Percentiles rank a stretch among this genome's conserved stretches.
phyloP scores from a whole-genome alignment of 2,329 filamentous ascomycete genomes.

The Elsinoe ampelina region DNA sequence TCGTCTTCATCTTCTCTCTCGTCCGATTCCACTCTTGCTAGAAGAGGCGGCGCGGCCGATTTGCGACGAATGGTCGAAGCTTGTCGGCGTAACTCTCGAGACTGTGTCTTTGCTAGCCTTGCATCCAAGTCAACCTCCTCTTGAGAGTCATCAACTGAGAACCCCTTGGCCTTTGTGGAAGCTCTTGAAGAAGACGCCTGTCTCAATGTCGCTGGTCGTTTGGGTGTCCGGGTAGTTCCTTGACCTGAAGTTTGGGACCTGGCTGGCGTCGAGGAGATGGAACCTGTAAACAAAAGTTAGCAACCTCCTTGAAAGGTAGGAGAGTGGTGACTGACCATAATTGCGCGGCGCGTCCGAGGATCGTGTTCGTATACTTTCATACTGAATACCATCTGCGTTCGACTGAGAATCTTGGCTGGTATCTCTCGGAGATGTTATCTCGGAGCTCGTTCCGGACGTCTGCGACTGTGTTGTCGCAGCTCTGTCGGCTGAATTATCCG shows the following conservation, averaged over 20 bases:
- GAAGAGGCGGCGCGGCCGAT: conserved; percentile 34
- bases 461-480: not conserved
- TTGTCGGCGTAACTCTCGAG: conserved; percentile 36
- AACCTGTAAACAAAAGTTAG: not conserved
- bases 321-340: conserved; percentile 25
- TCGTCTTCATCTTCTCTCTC: conserved; percentile 36
- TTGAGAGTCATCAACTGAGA: conserved; percentile 82
- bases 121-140: conserved; percentile 68
- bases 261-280: conserved; percentile 11
- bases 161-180: conserved; percentile 73
- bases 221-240: conserved; percentile 35
- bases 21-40: conserved; percentile 42
- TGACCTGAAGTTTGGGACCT: not conserved
- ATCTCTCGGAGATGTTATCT: conserved; percentile 1
- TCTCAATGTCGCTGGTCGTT: conserved; percentile 64
- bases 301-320: not conserved
- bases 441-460: conserved; percentile 1
- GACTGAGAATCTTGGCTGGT: conserved; percentile 1
- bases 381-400: conserved; percentile 4
- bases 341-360: conserved; percentile 19
- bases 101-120: conserved; percentile 32
- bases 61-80: conserved; percentile 44
- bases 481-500: conserved; percentile 8
- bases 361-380: conserved; percentile 11
- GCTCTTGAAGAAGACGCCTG: conserved; percentile 65